Evolutionary conservation across 371 early-diverging fungal genomes (phyloP), one percentile per base, ranked within the genome.

Genomic region (Mortierella polycephala): DNA sequence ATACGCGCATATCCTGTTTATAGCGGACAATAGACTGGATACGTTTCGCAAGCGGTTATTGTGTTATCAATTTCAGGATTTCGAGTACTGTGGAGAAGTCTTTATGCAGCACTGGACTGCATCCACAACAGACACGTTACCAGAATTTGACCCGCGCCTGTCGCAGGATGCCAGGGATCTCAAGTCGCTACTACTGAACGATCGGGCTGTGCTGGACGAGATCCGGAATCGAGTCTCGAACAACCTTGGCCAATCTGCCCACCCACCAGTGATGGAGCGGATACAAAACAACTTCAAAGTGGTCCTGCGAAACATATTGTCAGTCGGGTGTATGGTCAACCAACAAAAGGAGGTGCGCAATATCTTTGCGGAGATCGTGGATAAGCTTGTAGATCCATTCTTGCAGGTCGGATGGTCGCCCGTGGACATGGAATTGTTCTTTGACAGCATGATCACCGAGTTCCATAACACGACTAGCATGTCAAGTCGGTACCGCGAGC

Each of bases 1-100:
- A 66, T 91, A 91, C 73, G 87, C 87, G 0, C 81, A 86, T 54
- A 82, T 90, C 58, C 82, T 89, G 20, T 91, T 88, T 70, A 83
- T 90, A 66, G 85, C 83, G 41, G 69, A 82, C 64, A 85, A 88
- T 59, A 85, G 87, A n/a, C 64, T 90, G 30, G 90, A 90, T 58
- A 89, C 90, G 6, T 84, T 84, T 44, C 87, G 89, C 73, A 86
- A 87, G 66, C 86, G 85, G 68, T 81, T 90, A 12, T 60, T 81
- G 9, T 65, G 82, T 56, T 81, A 83, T 57, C 72, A 74, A 20
- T 89, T 87, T 64, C 41, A 65, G 21, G 90, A 90, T 71, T 85
- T 87, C 53, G 87, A 85, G 56, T 86, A 87, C 60, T 81, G 88
- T 39, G 68, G 74, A 2, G 54, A 83, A 2, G 80, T 82, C 7